Conservation (phyloP, 2,329 filamentous ascomycete genomes). For the Shiraia sp. region DNA sequence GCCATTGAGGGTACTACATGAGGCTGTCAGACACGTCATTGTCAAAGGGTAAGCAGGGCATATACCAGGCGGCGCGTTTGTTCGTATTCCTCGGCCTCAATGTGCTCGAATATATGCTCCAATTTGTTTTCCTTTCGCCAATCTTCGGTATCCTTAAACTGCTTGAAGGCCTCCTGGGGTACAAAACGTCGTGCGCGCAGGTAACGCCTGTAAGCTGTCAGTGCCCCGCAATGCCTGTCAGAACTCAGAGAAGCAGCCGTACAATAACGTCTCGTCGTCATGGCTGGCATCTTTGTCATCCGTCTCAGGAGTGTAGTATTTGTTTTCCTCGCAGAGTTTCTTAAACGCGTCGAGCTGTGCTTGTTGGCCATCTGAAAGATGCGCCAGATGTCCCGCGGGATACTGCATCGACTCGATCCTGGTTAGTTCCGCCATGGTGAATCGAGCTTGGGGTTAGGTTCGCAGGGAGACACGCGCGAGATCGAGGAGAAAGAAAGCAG, state of each 20-base stretch:
- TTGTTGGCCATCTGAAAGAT: slow-evolving; percentile 72
- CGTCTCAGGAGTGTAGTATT: slow-evolving; percentile 60
- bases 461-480: slow-evolving; percentile 2
- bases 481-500: slow-evolving; percentile 6
- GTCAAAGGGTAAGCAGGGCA: slow-evolving; percentile 1
- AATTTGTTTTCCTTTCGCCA: slow-evolving; percentile 83
- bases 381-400: slow-evolving; percentile 78
- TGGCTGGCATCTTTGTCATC: slow-evolving; percentile 58
- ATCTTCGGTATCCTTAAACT: slow-evolving; percentile 86
- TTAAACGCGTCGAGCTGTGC: slow-evolving; percentile 74
- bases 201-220: slow-evolving; percentile 66
- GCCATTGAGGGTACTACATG: slow-evolving; percentile 87
- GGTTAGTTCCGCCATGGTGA: slow-evolving; percentile 39
- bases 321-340: slow-evolving; percentile 64
- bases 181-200: slow-evolving; percentile 83
- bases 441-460: slow-evolving; percentile 2
- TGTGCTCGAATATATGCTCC: slow-evolving; percentile 79
- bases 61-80: slow-evolving; percentile 73
- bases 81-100: slow-evolving; percentile 84
- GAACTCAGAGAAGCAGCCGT: slow-evolving; percentile 34
- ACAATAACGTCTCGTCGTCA: slow-evolving; percentile 75
- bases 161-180: slow-evolving; percentile 73
- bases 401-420: slow-evolving; percentile 57
- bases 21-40: slow-evolving; percentile 21
- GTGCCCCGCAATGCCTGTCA: slow-evolving; percentile 19